Evolutionary conservation across 2,329 filamentous ascomycete genomes (phyloP).

Genomic region (Cladosporium sp.): DNA sequence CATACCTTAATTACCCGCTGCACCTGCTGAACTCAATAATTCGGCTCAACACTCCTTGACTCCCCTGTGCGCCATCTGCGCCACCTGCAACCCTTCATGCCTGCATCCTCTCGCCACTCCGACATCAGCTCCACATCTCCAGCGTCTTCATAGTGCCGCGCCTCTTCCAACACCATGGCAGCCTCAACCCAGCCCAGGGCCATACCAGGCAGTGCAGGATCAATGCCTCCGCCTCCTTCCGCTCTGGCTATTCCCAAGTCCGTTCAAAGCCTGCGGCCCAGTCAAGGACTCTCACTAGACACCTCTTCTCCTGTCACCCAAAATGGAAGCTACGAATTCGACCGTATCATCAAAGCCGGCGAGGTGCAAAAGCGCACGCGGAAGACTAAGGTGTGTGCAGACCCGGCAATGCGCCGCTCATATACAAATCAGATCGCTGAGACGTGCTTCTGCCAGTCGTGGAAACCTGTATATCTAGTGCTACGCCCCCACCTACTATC

Average conservation of each 20-base stretch:
- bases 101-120: slow-evolving; percentile 2
- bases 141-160: neutral
- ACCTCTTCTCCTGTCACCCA: slow-evolving; percentile 85
- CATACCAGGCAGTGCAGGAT: slow-evolving; percentile 7
- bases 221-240: slow-evolving; percentile 10
- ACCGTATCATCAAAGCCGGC: slow-evolving; percentile 87
- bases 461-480: slow-evolving; percentile 88
- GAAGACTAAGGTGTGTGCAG: slow-evolving; percentile 69
- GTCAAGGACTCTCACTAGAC: slow-evolving; percentile 53
- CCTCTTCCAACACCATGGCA: neutral
- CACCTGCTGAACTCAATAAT: slow-evolving; percentile 15
- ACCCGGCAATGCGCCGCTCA: slow-evolving; percentile 45
- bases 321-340: slow-evolving; percentile 94
- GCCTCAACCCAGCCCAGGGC: slow-evolving; percentile 10
- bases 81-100: slow-evolving; percentile 9
- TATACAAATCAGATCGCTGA: slow-evolving; percentile 26
- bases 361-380: slow-evolving; percentile 84
- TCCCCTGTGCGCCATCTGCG: slow-evolving; percentile 4
- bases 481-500: slow-evolving; percentile 86
- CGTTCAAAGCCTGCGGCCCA: slow-evolving; percentile 19
- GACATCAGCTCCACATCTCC: neutral
- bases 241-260: slow-evolving; percentile 22
- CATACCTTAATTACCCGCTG: slow-evolving; percentile 14
- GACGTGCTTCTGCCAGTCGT: slow-evolving; percentile 60
- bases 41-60: slow-evolving; percentile 7